Conservation (phyloP, 805 yeast genomes). For the Candida chilensis region DNA sequence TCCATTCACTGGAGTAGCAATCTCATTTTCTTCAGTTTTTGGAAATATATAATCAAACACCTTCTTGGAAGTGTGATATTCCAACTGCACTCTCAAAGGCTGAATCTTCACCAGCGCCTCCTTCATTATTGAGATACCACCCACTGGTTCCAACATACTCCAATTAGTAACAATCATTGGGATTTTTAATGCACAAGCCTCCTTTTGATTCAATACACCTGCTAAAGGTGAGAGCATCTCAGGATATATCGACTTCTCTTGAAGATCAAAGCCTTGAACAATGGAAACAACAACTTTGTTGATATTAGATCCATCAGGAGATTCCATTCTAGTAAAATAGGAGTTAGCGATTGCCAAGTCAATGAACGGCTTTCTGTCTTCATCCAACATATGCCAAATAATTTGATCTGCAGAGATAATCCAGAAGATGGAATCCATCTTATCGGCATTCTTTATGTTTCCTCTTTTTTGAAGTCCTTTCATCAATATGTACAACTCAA, state of each 20-base stretch:
- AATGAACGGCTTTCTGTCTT: conserved; percentile 51
- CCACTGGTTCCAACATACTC: conserved; percentile 81
- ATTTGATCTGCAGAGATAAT: conserved; percentile 59
- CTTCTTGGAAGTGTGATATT: conserved; percentile 56
- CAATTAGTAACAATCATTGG: conserved; percentile 42
- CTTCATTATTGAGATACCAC: conserved; percentile 81
- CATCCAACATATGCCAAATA: conserved; percentile 60
- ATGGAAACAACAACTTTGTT: conserved; percentile 51
- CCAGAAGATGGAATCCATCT: conserved; percentile 18
- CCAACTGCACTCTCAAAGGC: conserved; percentile 68
- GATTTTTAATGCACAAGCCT: too few species aligned
- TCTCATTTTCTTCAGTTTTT: conserved; percentile 16
- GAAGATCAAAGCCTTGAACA: conserved; percentile 64
- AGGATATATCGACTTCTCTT: conserved; percentile 50
- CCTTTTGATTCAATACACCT: conserved; percentile 8
- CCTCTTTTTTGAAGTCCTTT: conserved; percentile 25
- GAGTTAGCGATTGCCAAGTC: conserved; percentile 61
- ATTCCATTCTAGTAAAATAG: conserved; percentile 50
- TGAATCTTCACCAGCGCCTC: conserved; percentile 48
- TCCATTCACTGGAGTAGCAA: too few species aligned
- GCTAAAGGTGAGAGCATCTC: conserved; percentile 55
- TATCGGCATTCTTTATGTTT: conserved; percentile 14
- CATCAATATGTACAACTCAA: conserved; percentile 36
- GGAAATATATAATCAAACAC: conserved; percentile 71
- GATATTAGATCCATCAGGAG: conserved; percentile 56